Percentiles rank a stretch among this genome's conserved stretches.
phyloP scores from a whole-genome alignment of 495 filamentous ascomycete genomes.

The Hyaloscypha variabilis region DNA sequence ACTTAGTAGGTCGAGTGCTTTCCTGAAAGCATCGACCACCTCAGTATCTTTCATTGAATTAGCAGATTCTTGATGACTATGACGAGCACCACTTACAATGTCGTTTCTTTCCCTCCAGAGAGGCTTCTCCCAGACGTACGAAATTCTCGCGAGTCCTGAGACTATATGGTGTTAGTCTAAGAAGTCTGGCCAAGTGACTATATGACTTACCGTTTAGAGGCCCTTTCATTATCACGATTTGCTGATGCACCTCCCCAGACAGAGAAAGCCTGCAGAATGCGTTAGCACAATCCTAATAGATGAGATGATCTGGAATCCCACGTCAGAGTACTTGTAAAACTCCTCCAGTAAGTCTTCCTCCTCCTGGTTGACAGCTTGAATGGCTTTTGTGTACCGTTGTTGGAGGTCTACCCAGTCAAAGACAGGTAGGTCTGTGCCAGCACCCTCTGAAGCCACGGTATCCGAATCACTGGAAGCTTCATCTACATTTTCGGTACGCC shows the following conservation, averaged over 20 bases:
- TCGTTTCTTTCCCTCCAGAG: constrained; percentile 68
- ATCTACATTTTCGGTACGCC: neutral
- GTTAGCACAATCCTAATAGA: constrained; percentile 1
- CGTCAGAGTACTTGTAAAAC: constrained; percentile 63
- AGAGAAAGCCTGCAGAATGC: constrained; percentile 59
- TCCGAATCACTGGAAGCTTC: constrained; percentile 3
- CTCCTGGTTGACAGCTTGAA: constrained; percentile 57
- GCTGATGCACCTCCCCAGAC: constrained; percentile 69
- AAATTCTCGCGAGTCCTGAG: constrained; percentile 76
- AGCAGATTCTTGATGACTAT: neutral
- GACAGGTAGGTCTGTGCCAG: constrained; percentile 23
- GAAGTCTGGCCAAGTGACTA: constrained; percentile 11
- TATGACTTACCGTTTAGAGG: constrained; percentile 59
- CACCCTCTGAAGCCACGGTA: neutral
- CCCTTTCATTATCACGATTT: constrained; percentile 69
- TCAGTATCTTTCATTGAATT: constrained; percentile 57
- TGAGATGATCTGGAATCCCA: constrained; percentile 32
- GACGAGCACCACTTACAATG: constrained; percentile 61
- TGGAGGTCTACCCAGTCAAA: constrained; percentile 74
- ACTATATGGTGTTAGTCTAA: constrained; percentile 39
- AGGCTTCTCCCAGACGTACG: constrained; percentile 69
- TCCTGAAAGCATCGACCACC: constrained; percentile 82
- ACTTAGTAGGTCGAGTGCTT: constrained; percentile 44
- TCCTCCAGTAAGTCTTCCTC: constrained; percentile 67
- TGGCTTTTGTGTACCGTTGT: constrained; percentile 59